Base-by-base conservation (phyloP, 495 filamentous ascomycete species). In the Hypoxylon cercidicola region DNA sequence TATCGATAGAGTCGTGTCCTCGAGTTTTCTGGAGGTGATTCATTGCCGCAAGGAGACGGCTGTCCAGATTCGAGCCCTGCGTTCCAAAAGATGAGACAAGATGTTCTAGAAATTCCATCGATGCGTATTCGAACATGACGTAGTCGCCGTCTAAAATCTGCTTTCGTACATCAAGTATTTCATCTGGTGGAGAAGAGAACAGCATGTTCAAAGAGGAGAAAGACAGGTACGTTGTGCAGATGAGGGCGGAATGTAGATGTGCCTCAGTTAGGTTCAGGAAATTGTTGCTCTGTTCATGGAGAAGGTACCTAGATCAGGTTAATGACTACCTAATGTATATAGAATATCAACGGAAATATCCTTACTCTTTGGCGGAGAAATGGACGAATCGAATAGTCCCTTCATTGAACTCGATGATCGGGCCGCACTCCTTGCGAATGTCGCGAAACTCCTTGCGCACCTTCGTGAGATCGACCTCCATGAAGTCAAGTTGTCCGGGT, bases 281-380 rank as follows among this genome's bases (percentile, higher is more conserved):
- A 15, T 16, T 30, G 19, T 37, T 19, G 15, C 62, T 65, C 19
- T 65, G 62, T 37, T 65, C 55, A 15, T 60, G 55, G 19, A 65
- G 55, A 21, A 65, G 62, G 19, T 60, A 65, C n/a, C 62, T 65
- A n/a, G 11, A 28, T 15, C 12, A 47, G 37, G 18, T 60, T 39
- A 50, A 35, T 8, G 19, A 21, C 13, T 11, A n/a, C n/a, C n/a
- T n/a, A n/a, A n/a, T 32, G n/a, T 4, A 6, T 3, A n/a, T 28
- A 10, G 18, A 8, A 1, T 7, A 28, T 16, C 2, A 9, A 40
- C 15, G 4, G 37, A n/a, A 6, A 0, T 19, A 20, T 10, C 21
- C 48, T 55, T 60, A 65, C 55, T 65, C 62, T 30, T 55, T 60
- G 4, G 55, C 62, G 1, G 62, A 65, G 15, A 65, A 65, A 45